Percentiles rank a stretch among this genome's conserved stretches.
phyloP scores from a whole-genome alignment of 495 filamentous ascomycete genomes.

The Chaetomium tenue region DNA sequence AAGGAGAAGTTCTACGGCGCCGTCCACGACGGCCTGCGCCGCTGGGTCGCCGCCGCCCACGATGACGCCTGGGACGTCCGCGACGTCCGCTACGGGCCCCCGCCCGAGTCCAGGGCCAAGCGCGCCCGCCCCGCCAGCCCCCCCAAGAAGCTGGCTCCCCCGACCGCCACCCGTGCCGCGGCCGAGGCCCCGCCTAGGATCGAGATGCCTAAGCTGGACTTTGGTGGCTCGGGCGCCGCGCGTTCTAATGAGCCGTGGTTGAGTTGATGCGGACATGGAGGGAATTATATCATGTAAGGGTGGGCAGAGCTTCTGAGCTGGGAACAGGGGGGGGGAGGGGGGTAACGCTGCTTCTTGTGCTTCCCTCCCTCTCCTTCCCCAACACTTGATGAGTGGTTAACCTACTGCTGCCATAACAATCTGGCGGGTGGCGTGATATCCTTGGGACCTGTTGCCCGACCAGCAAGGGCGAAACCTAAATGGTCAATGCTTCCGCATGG shows the following conservation, averaged over 20 bases:
- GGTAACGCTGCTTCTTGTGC: too few species aligned
- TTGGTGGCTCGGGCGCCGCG: slow-evolving; percentile 25
- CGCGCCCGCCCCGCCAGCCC: slow-evolving; percentile 41
- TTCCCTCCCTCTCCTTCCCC: too few species aligned
- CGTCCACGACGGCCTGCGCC: slow-evolving; percentile 83
- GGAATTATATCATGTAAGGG: background rate
- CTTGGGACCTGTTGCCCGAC: background rate
- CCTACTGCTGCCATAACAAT: background rate
- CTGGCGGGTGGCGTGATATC: background rate
- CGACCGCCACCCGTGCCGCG: slow-evolving; percentile 16
- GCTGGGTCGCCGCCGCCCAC: slow-evolving; percentile 82
- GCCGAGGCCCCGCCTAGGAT: slow-evolving; percentile 47
- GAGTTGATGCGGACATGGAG: background rate
- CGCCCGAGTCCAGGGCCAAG: slow-evolving; percentile 23
- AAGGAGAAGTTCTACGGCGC: slow-evolving; percentile 95
- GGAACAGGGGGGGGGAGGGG: background rate
- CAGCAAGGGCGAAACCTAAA: background rate
- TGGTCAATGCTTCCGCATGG: background rate
- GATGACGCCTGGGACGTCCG: slow-evolving; percentile 85
- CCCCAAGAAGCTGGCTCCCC: slow-evolving; percentile 26
- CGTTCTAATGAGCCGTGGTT: slow-evolving; percentile 18
- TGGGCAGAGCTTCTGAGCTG: background rate
- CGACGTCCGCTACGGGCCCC: slow-evolving; percentile 71
- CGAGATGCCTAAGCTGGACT: slow-evolving; percentile 56
- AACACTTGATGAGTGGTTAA: too few species aligned